A percentile compares a stretch with the other conserved stretches of the same genome.
Evolutionary conservation across 768 basidiomycete species (phyloP).

Genomic region (Cystobasidium ongulense): DNA sequence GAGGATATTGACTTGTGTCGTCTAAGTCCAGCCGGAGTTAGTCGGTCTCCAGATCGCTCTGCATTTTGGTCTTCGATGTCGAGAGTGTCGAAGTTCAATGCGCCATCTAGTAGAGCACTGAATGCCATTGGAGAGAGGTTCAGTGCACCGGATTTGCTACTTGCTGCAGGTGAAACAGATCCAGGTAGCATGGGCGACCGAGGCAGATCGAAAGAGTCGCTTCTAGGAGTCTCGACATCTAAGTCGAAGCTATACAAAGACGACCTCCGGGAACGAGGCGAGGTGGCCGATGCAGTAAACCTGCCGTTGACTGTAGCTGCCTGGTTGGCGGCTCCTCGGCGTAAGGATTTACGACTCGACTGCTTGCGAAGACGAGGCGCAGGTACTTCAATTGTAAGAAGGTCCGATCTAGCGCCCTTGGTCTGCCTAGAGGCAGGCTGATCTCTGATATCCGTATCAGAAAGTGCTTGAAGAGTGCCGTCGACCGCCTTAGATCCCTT

Average conservation of each 20-base stretch:
- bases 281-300: not conserved
- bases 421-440: no score
- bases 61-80: not conserved
- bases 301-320: not conserved
- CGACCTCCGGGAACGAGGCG: slow-evolving; percentile 9
- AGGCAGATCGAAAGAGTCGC: slow-evolving; percentile 27
- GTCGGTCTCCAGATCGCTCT: not conserved
- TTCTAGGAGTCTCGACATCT: slow-evolving; percentile 30
- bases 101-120: slow-evolving; percentile 14
- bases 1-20: slow-evolving; percentile 18
- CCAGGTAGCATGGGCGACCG: not conserved
- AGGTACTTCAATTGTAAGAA: not conserved
- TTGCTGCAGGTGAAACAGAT: not conserved
- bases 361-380: not conserved
- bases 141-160: not conserved
- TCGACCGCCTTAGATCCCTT: no score
- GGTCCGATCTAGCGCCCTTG: no score
- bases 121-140: slow-evolving; percentile 19
- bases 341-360: slow-evolving; percentile 16
- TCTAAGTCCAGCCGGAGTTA: not conserved
- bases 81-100: not conserved
- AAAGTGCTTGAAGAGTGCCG: no score
- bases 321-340: slow-evolving; percentile 13
- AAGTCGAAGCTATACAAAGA: slow-evolving; percentile 31
- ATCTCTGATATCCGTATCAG: no score